phyloP scores from a whole-genome alignment of 192 early-diverging fungal species.

The Backusella australiensis region DNA sequence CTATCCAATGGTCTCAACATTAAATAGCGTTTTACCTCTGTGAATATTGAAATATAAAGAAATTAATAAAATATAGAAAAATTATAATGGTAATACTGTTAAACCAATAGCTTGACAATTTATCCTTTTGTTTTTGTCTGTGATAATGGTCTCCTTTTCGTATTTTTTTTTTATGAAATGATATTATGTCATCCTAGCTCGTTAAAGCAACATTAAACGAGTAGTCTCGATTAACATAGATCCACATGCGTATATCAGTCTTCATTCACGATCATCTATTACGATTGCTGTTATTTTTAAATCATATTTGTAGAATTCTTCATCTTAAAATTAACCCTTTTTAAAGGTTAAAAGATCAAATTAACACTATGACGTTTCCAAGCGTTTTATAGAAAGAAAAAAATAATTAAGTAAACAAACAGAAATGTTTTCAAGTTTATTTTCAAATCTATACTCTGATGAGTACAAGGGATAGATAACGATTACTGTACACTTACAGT shows the following conservation, averaged over 20 bases:
- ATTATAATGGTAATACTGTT: background rate
- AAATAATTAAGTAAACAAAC: background rate
- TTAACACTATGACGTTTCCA: background rate
- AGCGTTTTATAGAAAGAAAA: background rate
- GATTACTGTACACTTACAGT: background rate
- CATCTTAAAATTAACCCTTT: background rate
- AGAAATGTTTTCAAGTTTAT: background rate
- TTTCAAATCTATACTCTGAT: background rate
- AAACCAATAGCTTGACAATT: background rate
- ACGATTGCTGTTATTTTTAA: background rate
- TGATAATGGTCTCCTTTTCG: background rate
- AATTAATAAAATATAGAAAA: constrained; percentile 12
- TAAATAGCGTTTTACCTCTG: constrained; percentile 36
- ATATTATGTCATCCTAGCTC: background rate
- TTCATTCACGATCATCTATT: background rate
- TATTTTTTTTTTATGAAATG: background rate
- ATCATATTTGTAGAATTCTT: background rate
- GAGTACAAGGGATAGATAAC: background rate
- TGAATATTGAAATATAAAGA: constrained; percentile 9
- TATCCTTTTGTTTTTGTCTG: background rate
- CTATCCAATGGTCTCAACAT: constrained; percentile 90
- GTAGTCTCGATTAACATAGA: background rate
- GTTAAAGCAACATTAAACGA: background rate
- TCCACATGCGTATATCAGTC: background rate
- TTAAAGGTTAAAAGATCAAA: background rate